Base-by-base conservation (phyloP, 2,329 filamentous ascomycete species). In the Grosmannia clavigera region DNA sequence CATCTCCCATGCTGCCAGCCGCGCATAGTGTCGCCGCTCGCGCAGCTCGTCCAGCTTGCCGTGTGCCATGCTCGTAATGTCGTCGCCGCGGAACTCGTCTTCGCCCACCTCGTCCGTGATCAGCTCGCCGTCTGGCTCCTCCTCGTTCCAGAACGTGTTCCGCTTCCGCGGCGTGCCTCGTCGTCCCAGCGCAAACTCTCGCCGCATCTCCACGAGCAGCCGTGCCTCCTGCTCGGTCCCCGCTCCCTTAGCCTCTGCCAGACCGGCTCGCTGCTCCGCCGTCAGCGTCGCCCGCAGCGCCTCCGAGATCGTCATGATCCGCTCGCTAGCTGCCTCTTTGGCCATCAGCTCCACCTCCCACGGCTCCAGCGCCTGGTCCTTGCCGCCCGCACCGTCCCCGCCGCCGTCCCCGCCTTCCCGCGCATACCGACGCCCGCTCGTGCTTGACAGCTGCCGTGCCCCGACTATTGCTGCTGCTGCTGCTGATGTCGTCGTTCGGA, bases 1-100 rank as follows among this genome's bases (percentile, higher is more conserved):
- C 87, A 99, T 89, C 73, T 99, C 94, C 92, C 94, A 99, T 29
- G 91, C 90, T 55, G 88, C 85, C 66, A 96, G 78, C 58, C 94
- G 82, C 55, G 88, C 86, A 72, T 96, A 96, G 68, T 96, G 85
- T 76, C 94, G 82, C 70, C 92, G 80, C 73, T 97, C 92, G 64
- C 92, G 81, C 68, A 95, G 86, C 72, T 94, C 82, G 67, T 96
- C 90, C 66, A 99, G 76, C 75, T 97, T 91, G 58, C 81, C 85
- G 73, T 99, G 92, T 0, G 85, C 94, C 71, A 90, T 80, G 58
- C 83, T 83, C 61, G 88, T 87, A 62, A 99, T 88, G 70, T 96
- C 91, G 69, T 95, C 88, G 65, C 90, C 87, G 64, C 88, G 81
- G 70, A 87, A 88, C 64, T 85, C 80, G 60, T 84, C 79, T 51